Evolutionary conservation across 2,329 filamentous ascomycete genomes (phyloP).

Genomic region (Magnaporthiopsis rhizophila): DNA sequence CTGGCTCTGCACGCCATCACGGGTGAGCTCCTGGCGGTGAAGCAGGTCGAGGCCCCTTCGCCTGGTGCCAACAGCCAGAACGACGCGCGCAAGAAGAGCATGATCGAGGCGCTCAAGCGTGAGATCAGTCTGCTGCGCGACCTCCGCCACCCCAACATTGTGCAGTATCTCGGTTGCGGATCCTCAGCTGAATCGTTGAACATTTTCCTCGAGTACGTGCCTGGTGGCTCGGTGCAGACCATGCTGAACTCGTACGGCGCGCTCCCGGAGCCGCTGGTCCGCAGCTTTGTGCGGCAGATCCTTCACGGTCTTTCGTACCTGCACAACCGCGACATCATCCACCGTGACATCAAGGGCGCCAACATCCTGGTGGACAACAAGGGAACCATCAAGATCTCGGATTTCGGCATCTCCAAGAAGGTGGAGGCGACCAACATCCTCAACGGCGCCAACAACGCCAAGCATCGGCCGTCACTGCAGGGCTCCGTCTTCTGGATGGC

Average conservation of each 20-base stretch:
- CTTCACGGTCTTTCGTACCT: constrained; percentile 87
- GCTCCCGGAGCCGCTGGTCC: constrained; percentile 83
- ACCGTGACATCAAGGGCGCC: constrained; percentile 97
- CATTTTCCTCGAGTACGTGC: constrained; percentile 99
- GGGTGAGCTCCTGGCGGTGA: constrained; percentile 94
- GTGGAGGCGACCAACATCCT: constrained; percentile 86
- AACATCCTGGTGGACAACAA: constrained; percentile 99
- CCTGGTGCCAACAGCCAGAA: constrained; percentile 70
- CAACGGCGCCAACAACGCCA: constrained; percentile 57
- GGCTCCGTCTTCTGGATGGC: constrained; percentile 99
- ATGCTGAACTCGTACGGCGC: constrained; percentile 99
- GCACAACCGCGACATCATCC: constrained; percentile 91
- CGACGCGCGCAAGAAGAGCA: constrained; percentile 89
- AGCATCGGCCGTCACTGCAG: constrained; percentile 72
- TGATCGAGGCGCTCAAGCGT: constrained; percentile 95
- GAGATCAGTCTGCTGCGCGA: constrained; percentile 93
- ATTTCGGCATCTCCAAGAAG: constrained; percentile 98
- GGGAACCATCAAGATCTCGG: constrained; percentile 96
- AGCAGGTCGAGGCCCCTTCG: constrained; percentile 88
- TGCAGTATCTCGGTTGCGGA: constrained; percentile 94
- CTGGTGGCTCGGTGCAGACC: constrained; percentile 91
- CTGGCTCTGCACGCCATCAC: constrained; percentile 92
- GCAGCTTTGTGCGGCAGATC: constrained; percentile 96
- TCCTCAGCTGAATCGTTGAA: constrained; percentile 88
- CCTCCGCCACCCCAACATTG: constrained; percentile 92